A percentile compares a stretch with the other conserved stretches of the same genome.
Evolutionary conservation across 2,329 filamentous ascomycete species (phyloP).

Genomic region (Penicillium sp.): DNA sequence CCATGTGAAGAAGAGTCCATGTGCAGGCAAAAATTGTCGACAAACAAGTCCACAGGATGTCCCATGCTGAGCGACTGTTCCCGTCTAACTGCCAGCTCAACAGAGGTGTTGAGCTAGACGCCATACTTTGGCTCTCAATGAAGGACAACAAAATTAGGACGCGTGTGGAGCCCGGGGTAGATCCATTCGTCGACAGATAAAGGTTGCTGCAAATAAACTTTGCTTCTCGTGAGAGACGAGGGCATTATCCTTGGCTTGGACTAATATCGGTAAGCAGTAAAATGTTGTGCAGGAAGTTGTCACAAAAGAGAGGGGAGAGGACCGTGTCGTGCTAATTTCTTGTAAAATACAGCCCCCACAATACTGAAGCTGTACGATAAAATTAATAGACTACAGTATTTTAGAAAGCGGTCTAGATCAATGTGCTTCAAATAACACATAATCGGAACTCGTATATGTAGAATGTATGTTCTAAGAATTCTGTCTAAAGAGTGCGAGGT

Average conservation of each 20-base stretch:
- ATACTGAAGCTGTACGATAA: not conserved
- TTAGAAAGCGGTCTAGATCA: not conserved
- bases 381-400: not conserved
- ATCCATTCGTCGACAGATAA: not conserved
- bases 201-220: not conserved
- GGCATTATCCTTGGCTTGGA: not conserved
- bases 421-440: not conserved
- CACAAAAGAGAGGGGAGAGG: not conserved
- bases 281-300: not conserved
- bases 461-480: not conserved
- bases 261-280: no score
- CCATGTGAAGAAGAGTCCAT: constrained; percentile 24
- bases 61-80: constrained; percentile 22
- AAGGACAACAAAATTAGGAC: not conserved
- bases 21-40: constrained; percentile 28
- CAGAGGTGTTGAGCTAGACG: constrained; percentile 17
- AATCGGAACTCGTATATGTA: not conserved
- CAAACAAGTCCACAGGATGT: constrained; percentile 28
- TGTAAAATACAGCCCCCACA: not conserved
- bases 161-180: not conserved
- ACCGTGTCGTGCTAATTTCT: not conserved
- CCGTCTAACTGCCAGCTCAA: constrained; percentile 22
- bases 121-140: not conserved
- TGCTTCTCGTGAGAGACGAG: not conserved
- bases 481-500: not conserved